These are phyloP conservation scores for Aurifilum marmelostoma DNA, from an alignment of 2,329 filamentous ascomycete genomes.

Conservation along the genomic window DNA sequence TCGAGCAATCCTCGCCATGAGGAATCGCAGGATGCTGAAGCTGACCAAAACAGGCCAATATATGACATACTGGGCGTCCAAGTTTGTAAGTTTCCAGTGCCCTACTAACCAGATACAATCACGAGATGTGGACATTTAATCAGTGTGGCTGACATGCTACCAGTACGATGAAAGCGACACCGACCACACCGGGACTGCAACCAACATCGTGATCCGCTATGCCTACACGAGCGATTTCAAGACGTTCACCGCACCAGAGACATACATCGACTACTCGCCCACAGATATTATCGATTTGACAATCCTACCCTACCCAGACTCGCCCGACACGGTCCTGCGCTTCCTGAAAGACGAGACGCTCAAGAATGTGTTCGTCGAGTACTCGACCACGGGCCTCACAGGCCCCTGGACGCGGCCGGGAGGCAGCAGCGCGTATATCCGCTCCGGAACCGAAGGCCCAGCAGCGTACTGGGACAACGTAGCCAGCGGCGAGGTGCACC, in stretches of 20 bases:
- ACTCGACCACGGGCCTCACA: conserved; percentile 51
- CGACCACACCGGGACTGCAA: conserved; percentile 50
- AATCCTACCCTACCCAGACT: conserved; percentile 50
- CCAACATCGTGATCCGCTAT: conserved; percentile 53
- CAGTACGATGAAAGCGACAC: conserved; percentile 52
- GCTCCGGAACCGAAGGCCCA: conserved; percentile 48
- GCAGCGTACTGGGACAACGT: conserved; percentile 49
- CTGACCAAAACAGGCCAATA: conserved; percentile 42
- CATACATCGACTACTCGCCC: conserved; percentile 52
- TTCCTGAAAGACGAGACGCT: conserved; percentile 60
- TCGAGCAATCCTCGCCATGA: background rate
- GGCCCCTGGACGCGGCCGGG: conserved; percentile 55
- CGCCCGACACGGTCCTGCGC: conserved; percentile 46
- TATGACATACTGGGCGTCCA: conserved; percentile 52
- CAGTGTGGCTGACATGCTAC: conserved; percentile 11
- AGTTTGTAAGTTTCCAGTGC: conserved; percentile 48
- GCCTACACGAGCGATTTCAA: conserved; percentile 59
- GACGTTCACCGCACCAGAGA: conserved; percentile 53
- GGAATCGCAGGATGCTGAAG: conserved; percentile 23
- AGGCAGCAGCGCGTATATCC: conserved; percentile 46
- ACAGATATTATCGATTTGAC: conserved; percentile 60
- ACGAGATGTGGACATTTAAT: too few species aligned
- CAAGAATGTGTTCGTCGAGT: conserved; percentile 56
- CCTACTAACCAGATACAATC: too few species aligned
- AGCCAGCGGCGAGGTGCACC: conserved; percentile 44